Base-by-base conservation (phyloP, 2,329 filamentous ascomycete genomes). In the Botryotinia convoluta region DNA sequence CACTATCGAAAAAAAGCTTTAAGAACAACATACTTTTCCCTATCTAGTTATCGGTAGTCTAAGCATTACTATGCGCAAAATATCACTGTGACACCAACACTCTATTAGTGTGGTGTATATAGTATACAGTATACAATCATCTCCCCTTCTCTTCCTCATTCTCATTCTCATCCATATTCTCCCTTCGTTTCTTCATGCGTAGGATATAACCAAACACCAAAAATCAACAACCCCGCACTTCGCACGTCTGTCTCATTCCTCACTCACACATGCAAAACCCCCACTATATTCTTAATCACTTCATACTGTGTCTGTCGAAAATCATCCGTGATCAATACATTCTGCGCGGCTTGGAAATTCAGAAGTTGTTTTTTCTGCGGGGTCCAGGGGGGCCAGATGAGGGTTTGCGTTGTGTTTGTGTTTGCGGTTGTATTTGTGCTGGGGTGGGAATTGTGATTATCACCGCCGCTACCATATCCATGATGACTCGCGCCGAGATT, bases 401-500 rank as follows among this genome's bases (percentile, higher is more conserved):
- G n/a, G 5, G n/a, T 18, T 32, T 57, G 14, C 1, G 79, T 80
- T 8, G 82, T 78, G 22, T 81, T 83, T 86, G 87, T 90, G 77
- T 85, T 81, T n/a, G 51, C 14, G n/a, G 4, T 57, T 57, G n/a
- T 18, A 14, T 32, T 57, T 29, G 14, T 29, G 51, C 26, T 29
- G 1, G 48, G 26, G 26, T n/a, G 5, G 48, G 22, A 7, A n/a
- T 54, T 54, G 12, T 54, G 48, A 9, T 29, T 57, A 3, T 29
- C n/a, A 12, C 6, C 3, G 1, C 1, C n/a, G n/a, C 51, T 29
- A n/a, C 22, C 60, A n/a, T 16, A 35, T 14, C 20, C 59, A 45
- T 87, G 86, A 87, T 87, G 89, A n/a, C 77, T 87, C 32, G 26
- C 26, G 12, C 12, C 26, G 12, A 83, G 81, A 78, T 95, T 95